Evolutionary conservation across 768 basidiomycete genomes (phyloP).

Genomic region (Podaxis mareebaensis): DNA sequence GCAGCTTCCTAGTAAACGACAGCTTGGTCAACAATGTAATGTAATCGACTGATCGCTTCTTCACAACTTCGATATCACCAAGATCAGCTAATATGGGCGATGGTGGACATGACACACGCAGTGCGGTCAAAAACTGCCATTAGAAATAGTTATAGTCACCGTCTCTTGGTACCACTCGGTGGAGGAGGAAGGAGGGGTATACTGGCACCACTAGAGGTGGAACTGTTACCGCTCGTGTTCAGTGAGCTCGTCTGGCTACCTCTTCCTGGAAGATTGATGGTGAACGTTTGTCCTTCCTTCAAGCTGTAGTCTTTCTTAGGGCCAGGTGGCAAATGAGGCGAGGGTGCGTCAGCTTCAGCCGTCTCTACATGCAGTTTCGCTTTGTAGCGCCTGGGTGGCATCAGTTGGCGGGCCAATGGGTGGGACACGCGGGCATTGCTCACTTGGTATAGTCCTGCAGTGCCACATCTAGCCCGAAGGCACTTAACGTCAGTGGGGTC

Average conservation of each 20-base stretch:
- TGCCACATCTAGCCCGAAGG: slow-evolving; percentile 61
- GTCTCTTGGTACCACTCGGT: slow-evolving; percentile 60
- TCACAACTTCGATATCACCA: neutral
- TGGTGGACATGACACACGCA: neutral
- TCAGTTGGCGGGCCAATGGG: neutral
- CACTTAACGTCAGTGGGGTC: neutral
- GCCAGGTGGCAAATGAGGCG: slow-evolving; percentile 72
- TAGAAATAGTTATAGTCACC: slow-evolving; percentile 23
- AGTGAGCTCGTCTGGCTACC: slow-evolving; percentile 43
- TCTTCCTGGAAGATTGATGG: slow-evolving; percentile 87
- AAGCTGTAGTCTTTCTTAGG: slow-evolving; percentile 93
- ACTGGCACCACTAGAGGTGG: slow-evolving; percentile 33
- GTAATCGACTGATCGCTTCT: neutral
- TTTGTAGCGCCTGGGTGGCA: slow-evolving; percentile 52
- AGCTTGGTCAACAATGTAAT: neutral
- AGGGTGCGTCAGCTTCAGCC: slow-evolving; percentile 42
- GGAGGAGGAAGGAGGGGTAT: slow-evolving; percentile 85
- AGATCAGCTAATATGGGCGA: neutral
- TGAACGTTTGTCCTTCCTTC: slow-evolving; percentile 94
- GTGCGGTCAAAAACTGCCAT: neutral
- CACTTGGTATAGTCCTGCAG: slow-evolving; percentile 87
- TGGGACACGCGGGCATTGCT: slow-evolving; percentile 7
- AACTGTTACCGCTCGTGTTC: slow-evolving; percentile 26
- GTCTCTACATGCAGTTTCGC: slow-evolving; percentile 59
- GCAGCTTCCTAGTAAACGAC: neutral